These are phyloP conservation scores for Sporothrix luriei DNA, from an alignment of 2,329 filamentous ascomycete genomes.

Conservation along the genomic window DNA sequence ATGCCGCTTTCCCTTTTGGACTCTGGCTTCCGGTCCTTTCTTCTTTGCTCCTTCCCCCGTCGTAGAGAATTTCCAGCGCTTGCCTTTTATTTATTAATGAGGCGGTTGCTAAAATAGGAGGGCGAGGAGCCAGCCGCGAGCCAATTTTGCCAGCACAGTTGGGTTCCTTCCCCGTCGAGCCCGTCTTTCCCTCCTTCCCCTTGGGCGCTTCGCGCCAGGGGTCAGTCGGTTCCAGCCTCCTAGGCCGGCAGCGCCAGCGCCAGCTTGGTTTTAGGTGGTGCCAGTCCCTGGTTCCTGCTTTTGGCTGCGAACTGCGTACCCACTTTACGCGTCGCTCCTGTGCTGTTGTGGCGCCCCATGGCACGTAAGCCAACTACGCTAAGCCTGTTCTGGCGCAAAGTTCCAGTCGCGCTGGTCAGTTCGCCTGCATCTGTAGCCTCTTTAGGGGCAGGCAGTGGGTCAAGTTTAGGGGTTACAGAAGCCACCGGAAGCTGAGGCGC, in stretches of 20 bases:
- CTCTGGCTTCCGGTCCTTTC: neutral
- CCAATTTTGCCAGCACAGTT: conserved; percentile 23
- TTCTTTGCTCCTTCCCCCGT: conserved; percentile 16
- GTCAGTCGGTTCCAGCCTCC: conserved; percentile 13
- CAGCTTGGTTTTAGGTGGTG: neutral
- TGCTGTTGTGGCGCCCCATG: conserved; percentile 8
- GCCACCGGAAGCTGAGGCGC: neutral
- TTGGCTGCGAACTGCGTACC: neutral
- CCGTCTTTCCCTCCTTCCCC: conserved; percentile 23
- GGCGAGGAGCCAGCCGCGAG: neutral
- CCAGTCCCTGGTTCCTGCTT: conserved; percentile 17
- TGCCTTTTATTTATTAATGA: conserved; percentile 15
- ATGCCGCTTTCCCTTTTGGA: conserved; percentile 2
- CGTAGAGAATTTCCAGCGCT: conserved; percentile 1
- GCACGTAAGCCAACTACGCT: conserved; percentile 23
- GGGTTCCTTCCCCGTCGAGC: conserved; percentile 27
- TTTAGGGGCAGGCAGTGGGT: neutral
- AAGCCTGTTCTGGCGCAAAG: conserved; percentile 7
- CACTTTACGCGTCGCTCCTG: conserved; percentile 31
- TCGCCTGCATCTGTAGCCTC: neutral
- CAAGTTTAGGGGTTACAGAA: conserved; percentile 17
- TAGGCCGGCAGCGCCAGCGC: neutral
- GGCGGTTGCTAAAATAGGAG: conserved; percentile 31
- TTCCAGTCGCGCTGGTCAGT: neutral
- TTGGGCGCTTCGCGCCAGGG: conserved; percentile 33